Evolutionary conservation across 768 basidiomycete genomes (phyloP).

Genomic region (Thelephora aurantiotincta): DNA sequence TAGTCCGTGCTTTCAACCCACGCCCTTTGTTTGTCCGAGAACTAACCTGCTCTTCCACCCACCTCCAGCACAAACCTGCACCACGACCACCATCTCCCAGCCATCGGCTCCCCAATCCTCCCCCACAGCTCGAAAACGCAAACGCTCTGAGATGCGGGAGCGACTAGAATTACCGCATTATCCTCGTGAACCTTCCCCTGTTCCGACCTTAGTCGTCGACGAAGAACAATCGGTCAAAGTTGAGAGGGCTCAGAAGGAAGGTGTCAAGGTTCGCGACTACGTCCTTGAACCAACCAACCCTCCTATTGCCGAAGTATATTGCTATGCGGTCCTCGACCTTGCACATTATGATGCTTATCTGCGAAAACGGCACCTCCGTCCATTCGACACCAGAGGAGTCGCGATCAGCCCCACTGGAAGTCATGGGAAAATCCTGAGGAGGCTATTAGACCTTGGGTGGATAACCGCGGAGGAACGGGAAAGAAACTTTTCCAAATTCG

Average conservation of each 20-base stretch:
- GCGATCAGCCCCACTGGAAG: neutral
- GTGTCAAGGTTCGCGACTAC: constrained; percentile 21
- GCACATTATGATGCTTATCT: neutral
- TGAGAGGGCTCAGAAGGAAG: constrained; percentile 9
- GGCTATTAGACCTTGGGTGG: constrained; percentile 15
- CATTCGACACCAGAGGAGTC: neutral
- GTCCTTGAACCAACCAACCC: constrained; percentile 9
- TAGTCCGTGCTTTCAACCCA: too few relatives aligned
- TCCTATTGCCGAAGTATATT: neutral
- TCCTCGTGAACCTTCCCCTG: constrained; percentile 11
- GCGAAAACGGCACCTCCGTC: neutral
- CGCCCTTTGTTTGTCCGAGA: too few relatives aligned
- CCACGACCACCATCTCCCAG: too few relatives aligned
- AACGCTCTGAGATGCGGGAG: neutral
- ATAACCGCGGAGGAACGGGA: constrained; percentile 14
- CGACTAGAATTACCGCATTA: neutral
- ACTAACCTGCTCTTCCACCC: too few relatives aligned
- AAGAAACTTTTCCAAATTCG: constrained; percentile 10
- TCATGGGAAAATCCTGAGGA: constrained; percentile 11
- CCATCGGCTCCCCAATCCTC: neutral
- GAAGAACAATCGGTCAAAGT: constrained; percentile 9
- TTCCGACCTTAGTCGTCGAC: constrained; percentile 15
- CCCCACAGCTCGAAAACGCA: neutral
- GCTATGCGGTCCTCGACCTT: neutral
- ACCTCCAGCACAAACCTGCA: too few relatives aligned